Evolutionary conservation across 1,284 basidiomycete genomes (phyloP), one percentile per base, ranked within the genome.

Genomic region (Meira miltonrushii): DNA sequence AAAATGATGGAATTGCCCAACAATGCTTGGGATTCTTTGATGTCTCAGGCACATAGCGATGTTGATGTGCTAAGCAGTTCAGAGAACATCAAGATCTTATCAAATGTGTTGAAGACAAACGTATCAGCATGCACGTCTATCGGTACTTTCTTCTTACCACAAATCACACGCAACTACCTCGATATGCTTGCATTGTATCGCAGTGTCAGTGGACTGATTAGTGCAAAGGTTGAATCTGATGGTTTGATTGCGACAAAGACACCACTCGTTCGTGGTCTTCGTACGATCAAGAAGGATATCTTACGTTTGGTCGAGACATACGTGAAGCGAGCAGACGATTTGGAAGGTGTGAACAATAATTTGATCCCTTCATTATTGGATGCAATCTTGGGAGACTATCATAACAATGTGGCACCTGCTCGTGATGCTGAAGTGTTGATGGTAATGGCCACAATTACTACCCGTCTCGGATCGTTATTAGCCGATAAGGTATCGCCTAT

Each of bases 141-240:
- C 60, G 95, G 95, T 41, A 88, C 88, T 66, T 94, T 95, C 83
- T 99, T 96, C 81, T 83, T 95, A 1, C 94, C 95, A 12, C 95
- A 99, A 78, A 87, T 98, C 51, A 92, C 90, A 10, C 86, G 92
- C 44, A 88, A 98, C 79, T 99, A 96, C 84, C 82, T 97, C 72
- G 95, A 99, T 79, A 96, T 98, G 92, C 85, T 99, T 28, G 94
- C 93, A 13, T 82, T 99, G 60, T 99, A 99, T 83, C 93, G 92
- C 79, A 94, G 92, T 28, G 93, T 97, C 61, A 94, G 91, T 69
- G 88, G 90, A n/a, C 92, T 98, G 73, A 96, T 99, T 77, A 94
- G 89, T 75, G 89, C 92, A 77, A 91, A 90, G 17, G 88, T 98
- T 40, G 88, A 87, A 19, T 89, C 68, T 5, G 76, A 79, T 8